A percentile compares a stretch with the other conserved stretches of the same genome.
phyloP scores from a whole-genome alignment of 192 early-diverging fungal species.

The Entophlyctis luteolus region DNA sequence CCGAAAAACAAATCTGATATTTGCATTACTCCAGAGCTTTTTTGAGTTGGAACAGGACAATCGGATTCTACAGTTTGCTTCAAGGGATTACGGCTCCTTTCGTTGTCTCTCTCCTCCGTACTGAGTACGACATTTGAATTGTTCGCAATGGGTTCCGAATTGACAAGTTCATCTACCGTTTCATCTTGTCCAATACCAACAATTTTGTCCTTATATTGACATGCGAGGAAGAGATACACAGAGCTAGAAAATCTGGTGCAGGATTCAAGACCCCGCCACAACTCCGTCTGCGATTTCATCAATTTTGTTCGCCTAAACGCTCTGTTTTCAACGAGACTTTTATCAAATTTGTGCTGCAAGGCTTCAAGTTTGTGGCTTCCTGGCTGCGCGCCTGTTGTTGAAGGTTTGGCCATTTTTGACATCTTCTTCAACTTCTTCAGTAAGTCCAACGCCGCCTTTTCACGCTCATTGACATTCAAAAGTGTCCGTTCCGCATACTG shows the following conservation, averaged over 20 bases:
- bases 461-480: slow-evolving; percentile 13
- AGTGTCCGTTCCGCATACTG: slow-evolving; percentile 8
- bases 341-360: slow-evolving; percentile 14
- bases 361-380: background rate
- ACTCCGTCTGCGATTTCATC: slow-evolving; percentile 5
- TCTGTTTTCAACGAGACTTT: slow-evolving; percentile 9
- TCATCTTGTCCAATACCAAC: background rate
- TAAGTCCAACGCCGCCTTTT: slow-evolving; percentile 13
- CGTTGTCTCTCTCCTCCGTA: background rate
- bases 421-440: background rate
- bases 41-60: background rate
- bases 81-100: background rate
- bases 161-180: background rate
- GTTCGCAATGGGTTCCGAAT: background rate
- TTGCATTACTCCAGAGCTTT: background rate
- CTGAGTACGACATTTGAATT: background rate
- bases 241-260: slow-evolving; percentile 17
- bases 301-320: slow-evolving; percentile 15
- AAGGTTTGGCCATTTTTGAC: background rate
- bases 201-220: slow-evolving; percentile 1
- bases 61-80: background rate
- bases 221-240: slow-evolving; percentile 8
- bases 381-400: background rate
- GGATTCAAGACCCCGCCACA: slow-evolving; percentile 17
- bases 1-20: background rate